phyloP scores from a whole-genome alignment of 176 grass and related monocot species.

The Thinopyrum elongatum region DNA sequence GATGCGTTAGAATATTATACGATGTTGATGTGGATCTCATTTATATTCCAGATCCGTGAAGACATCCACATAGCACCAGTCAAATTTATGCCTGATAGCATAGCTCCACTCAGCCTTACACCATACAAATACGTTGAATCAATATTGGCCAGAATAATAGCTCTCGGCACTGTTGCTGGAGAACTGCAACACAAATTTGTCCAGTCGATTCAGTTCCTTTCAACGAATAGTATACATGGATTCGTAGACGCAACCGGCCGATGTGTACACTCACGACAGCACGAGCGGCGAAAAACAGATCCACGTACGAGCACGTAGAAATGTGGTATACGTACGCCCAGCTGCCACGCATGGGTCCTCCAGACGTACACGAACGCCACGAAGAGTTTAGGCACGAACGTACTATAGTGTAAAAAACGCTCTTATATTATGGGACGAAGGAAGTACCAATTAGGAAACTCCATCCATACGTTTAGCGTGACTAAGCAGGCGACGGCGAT shows the following conservation, averaged over 20 bases:
- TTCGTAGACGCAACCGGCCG: constrained; percentile 3
- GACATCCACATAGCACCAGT: neutral
- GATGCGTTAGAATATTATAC: neutral
- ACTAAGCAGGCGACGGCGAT: neutral
- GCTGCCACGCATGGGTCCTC: neutral
- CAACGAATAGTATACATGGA: neutral
- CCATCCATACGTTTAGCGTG: neutral
- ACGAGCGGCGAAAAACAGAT: neutral
- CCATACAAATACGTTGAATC: neutral
- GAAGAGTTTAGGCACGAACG: neutral
- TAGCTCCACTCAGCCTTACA: neutral
- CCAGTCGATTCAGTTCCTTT: neutral
- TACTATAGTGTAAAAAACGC: no score
- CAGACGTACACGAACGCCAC: neutral
- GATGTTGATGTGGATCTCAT: neutral
- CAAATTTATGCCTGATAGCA: neutral
- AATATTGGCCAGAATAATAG: neutral
- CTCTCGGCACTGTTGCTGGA: neutral
- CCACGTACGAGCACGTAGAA: neutral
- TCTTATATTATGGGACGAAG: no score
- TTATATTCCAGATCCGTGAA: neutral
- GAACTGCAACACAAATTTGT: neutral
- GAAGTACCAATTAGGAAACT: neutral
- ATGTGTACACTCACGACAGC: neutral
- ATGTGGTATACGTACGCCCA: neutral